Evolutionary conservation across 164 flowering plant genomes (phyloP), one percentile per base, ranked within the genome.

Genomic region (Santalum album): DNA sequence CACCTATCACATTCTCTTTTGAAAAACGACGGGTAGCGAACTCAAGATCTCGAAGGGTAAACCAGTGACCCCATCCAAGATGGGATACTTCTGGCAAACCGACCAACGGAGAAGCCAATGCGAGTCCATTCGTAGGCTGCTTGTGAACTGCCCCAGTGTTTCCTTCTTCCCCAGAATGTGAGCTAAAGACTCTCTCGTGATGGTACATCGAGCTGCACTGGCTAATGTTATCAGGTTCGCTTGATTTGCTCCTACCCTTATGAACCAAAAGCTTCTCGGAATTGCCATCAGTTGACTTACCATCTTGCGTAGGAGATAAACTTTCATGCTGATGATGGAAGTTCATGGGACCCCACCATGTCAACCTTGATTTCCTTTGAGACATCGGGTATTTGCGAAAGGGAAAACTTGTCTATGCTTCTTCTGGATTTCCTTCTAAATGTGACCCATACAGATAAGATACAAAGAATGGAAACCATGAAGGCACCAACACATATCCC

Each of bases 11-110:
- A 75, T 86, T 78, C 26, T 78, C 85, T 17, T 75, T 39, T 1
- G 92, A 69, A 60, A 89, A 86, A 24, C 81, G 80, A 49, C 70
- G 73, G 1, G 97, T 89, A 2, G 87, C 89, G 34, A 63, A 58
- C 26, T 86, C 74, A 48, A 89, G 91, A 64, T 89, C 95, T 60
- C 97, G 72, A 21, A 89, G 83, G 14, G 97, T 89, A 66, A 89
- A 89, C 95, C 97, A 89, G 57, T 86, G 97, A 23, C 97, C 97
- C 97, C 97, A 89, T 5, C 95, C 97, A 69, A 89, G 91, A 69
- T 84, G 95, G 6, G 96, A 86, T 25, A 73, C 56, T 72, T 89
- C 96, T 21, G 96, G 96, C 65, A 89, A 69, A 42, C 96, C 96
- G 63, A 83, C 51, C 49, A 88, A 68, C 39, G 96, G 96, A 57